A percentile compares a stretch with the other conserved stretches of the same genome.
Conservation (phyloP, 768 basidiomycete species). For the Coprinopsis cinerea region DNA sequence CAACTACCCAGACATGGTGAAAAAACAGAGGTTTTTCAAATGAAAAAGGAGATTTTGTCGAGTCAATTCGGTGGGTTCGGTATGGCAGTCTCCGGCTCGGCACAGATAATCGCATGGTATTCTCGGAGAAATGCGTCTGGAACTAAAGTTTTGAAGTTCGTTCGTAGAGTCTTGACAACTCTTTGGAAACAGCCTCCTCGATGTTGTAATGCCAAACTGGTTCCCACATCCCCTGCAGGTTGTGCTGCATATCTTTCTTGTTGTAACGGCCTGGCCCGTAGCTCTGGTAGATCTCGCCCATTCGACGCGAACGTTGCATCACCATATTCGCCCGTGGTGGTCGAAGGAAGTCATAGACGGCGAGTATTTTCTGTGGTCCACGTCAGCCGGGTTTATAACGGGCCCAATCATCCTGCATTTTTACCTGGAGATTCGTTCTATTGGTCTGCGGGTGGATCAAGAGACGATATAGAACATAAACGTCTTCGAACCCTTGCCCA, state of each 20-base stretch:
- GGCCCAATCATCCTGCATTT: constrained; percentile 5
- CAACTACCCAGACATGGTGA: no score
- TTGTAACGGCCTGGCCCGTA: constrained; percentile 25
- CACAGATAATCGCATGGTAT: not conserved
- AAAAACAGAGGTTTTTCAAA: no score
- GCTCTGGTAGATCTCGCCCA: constrained; percentile 40
- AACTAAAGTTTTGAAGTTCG: constrained; percentile 1
- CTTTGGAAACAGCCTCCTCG: constrained; percentile 30
- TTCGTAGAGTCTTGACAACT: constrained; percentile 18
- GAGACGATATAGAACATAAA: constrained; percentile 38
- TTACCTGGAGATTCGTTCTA: constrained; percentile 34
- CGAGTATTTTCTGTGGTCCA: constrained; percentile 34
- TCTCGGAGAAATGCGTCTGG: not conserved
- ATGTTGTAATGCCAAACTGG: constrained; percentile 47
- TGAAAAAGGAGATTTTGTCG: no score
- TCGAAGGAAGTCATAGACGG: constrained; percentile 39
- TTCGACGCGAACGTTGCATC: constrained; percentile 31
- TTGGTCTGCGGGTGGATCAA: constrained; percentile 38
- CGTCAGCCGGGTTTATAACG: not conserved
- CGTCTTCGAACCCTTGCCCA: constrained; percentile 57
- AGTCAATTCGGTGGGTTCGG: no score
- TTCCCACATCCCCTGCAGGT: constrained; percentile 36
- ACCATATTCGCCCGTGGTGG: constrained; percentile 47
- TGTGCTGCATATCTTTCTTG: constrained; percentile 24
- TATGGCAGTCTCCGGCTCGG: no score